Base-by-base conservation (phyloP, 2,329 filamentous ascomycete species). In the Microascus cirrosus region DNA sequence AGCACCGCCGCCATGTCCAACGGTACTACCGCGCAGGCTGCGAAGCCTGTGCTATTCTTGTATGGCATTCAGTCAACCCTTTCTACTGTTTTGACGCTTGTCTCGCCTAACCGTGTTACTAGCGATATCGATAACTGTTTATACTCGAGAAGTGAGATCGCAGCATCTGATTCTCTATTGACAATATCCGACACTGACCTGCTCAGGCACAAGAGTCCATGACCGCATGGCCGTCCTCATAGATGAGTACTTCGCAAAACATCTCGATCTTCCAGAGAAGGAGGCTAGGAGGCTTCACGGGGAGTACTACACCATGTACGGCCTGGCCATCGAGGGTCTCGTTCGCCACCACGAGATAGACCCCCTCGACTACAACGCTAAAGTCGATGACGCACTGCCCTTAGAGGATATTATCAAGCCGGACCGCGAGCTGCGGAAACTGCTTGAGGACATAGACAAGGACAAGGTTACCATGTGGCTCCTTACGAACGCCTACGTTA, bases 121-220 rank as follows among this genome's bases (percentile, higher is more conserved):
- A 97, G 96, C 68, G 94, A 99, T 69, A 97, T 99, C 68, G 94
- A 99, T 78, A 99, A 99, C 69, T 99, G 95, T 73, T 82, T 97
- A 58, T 97, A 96, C 67, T 85, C 92, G 0, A 91, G 87, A 73
- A 92, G 89, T 91, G 68, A 72, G 81, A 69, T 52, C 20, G 10
- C 34, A 25, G 34, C 32, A 12, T 12, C 45, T 24, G 22, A 24
- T n/a, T 61, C n/a, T 3, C 36, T 1, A 11, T 42, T 18, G n/a
- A n/a, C 20, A 11, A 2, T 10, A 50, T 4, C 45, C 18, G 6
- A 24, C 11, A 22, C 45, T 50, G 7, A 50, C 45, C n/a, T 12
- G 22, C 12, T 11, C 61, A 86, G 88, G 82, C 68, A 84, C 84
- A 63, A 88, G 87, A 65, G 90, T 99, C 53, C 89, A 95, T 67